Conservation (phyloP, 2,329 filamentous ascomycete species). For the Neonectria hederae region DNA sequence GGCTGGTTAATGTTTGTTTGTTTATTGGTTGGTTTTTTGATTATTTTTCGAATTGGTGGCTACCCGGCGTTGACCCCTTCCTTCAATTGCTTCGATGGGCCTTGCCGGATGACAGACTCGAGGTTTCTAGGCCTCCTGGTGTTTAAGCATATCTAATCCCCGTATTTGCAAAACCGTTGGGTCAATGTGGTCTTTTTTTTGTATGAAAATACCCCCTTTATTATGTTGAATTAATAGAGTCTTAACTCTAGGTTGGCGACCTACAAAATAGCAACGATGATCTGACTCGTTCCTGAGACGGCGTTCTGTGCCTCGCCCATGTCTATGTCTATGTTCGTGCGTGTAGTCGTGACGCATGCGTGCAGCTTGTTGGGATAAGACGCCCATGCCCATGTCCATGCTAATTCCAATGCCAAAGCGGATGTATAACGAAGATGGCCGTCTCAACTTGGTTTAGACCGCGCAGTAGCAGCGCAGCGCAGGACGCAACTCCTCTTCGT, state of each 20-base stretch:
- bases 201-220: constrained; percentile 37
- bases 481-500: constrained; percentile 6
- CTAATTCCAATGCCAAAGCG: background rate
- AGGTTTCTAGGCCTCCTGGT: constrained; percentile 10
- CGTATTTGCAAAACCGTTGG: constrained; percentile 14
- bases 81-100: constrained; percentile 13
- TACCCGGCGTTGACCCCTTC: constrained; percentile 37
- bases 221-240: constrained; percentile 30
- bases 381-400: background rate
- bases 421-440: background rate
- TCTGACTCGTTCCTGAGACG: constrained; percentile 8
- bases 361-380: constrained; percentile 1
- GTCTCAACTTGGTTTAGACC: constrained; percentile 8
- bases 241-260: constrained; percentile 30
- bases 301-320: constrained; percentile 19
- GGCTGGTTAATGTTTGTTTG: constrained; percentile 38
- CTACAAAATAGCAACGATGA: constrained; percentile 20
- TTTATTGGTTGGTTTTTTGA: constrained; percentile 20
- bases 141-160: constrained; percentile 10
- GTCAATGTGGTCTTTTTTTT: constrained; percentile 34
- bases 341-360: constrained; percentile 10
- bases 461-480: constrained; percentile 2
- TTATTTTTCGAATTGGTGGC: constrained; percentile 27
- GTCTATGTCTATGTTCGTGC: background rate
- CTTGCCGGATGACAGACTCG: constrained; percentile 9